A percentile compares a stretch with the other conserved stretches of the same genome.
Evolutionary conservation across 352 stramenopile genomes (phyloP).

Genomic region (Plasmopara halstedii): DNA sequence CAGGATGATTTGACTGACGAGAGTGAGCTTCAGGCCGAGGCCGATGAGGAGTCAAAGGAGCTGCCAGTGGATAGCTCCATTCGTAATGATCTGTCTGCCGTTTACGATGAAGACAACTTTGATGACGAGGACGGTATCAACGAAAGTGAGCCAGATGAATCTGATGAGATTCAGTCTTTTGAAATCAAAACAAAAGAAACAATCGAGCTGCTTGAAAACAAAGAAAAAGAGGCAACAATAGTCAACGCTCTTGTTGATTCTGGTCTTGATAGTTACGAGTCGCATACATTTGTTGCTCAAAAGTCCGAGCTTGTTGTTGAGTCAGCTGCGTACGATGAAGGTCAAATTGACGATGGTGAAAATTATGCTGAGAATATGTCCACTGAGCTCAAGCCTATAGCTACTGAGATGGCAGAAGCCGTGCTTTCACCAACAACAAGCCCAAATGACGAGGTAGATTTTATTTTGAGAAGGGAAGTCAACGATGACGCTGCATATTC

Average conservation of each 20-base stretch:
- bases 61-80: no score
- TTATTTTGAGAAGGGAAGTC: no score
- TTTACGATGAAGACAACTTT: constrained; percentile 14
- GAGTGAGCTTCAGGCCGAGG: not conserved
- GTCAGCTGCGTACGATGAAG: no score
- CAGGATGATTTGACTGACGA: not conserved
- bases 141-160: constrained; percentile 5
- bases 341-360: no score
- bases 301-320: no score
- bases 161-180: constrained; percentile 1
- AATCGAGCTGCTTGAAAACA: not conserved
- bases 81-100: constrained; percentile 12
- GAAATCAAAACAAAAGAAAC: not conserved
- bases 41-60: not conserved
- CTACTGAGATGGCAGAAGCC: no score
- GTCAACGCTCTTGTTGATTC: not conserved
- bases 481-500: no score
- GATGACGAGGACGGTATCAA: constrained; percentile 7
- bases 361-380: no score
- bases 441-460: no score
- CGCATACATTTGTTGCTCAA: no score
- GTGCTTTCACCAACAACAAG: no score
- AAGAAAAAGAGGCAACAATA: not conserved
- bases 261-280: not conserved
- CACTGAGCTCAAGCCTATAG: no score